phyloP scores from a whole-genome alignment of 345 rosid genomes.

The Abelmoschus esculentus region DNA sequence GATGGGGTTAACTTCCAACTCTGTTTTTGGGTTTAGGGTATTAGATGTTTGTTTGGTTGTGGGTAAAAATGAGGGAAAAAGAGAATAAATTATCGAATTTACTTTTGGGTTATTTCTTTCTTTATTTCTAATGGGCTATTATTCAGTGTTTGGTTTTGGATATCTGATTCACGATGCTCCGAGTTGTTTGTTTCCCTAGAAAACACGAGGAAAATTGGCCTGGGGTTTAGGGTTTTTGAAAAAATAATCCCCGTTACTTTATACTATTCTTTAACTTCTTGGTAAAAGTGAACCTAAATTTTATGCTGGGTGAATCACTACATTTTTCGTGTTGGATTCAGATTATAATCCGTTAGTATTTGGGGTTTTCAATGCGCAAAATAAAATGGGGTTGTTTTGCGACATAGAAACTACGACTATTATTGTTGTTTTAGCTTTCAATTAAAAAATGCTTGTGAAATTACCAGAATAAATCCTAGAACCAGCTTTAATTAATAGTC shows the following conservation, averaged over 20 bases:
- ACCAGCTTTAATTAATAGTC: neutral
- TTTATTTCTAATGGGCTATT: neutral
- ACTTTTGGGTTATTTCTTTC: neutral
- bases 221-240: neutral
- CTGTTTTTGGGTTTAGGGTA: neutral
- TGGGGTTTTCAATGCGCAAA: neutral
- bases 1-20: neutral
- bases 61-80: neutral
- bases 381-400: neutral
- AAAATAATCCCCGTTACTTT: neutral
- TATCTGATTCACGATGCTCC: neutral
- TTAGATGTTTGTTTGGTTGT: neutral
- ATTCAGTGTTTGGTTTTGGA: neutral
- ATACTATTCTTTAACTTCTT: neutral
- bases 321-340: neutral
- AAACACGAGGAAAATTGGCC: neutral
- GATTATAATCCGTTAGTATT: neutral
- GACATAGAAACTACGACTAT: neutral
- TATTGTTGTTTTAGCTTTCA: neutral
- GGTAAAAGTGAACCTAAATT: neutral
- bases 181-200: neutral
- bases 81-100: neutral
- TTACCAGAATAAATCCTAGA: neutral
- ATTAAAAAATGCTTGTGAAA: neutral
- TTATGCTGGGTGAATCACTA: neutral